Conservation (phyloP, 106 monocot genomes). For the Amphibolis antarctica region DNA sequence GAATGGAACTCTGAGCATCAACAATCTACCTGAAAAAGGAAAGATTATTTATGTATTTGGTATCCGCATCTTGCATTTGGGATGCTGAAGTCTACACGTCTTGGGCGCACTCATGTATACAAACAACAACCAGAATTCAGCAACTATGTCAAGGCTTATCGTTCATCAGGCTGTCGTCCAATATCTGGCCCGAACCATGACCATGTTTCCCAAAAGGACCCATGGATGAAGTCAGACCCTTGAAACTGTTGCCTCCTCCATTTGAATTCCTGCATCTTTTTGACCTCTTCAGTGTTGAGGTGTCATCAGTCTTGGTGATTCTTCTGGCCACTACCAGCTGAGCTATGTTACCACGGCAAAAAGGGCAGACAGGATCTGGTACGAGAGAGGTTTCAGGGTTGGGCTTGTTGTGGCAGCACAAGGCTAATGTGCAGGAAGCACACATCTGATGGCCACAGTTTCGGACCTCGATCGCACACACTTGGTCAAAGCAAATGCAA, state of each 20-base stretch:
- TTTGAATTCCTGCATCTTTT: slow-evolving; percentile 37
- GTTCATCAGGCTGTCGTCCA: slow-evolving; percentile 21
- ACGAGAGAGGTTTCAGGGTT: slow-evolving; percentile 33
- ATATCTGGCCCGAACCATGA: slow-evolving; percentile 31
- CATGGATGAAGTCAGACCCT: slow-evolving; percentile 53
- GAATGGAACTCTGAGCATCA: too few relatives aligned
- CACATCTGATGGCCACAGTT: slow-evolving; percentile 71
- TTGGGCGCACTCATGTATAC: background rate
- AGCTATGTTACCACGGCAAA: slow-evolving; percentile 70
- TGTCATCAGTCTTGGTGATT: slow-evolving; percentile 15
- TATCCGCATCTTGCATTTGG: background rate
- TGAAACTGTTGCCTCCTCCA: slow-evolving; percentile 92
- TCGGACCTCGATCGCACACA: slow-evolving; percentile 9
- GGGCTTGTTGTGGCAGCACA: slow-evolving; percentile 92
- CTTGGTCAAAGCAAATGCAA: slow-evolving; percentile 13
- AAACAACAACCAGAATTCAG: background rate
- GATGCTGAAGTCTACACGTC: background rate
- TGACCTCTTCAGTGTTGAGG: slow-evolving; percentile 20
- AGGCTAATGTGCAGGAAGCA: slow-evolving; percentile 69
- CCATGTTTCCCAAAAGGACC: slow-evolving; percentile 61
- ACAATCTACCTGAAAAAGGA: background rate
- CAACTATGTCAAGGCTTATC: slow-evolving; percentile 36
- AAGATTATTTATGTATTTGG: slow-evolving; percentile 4
- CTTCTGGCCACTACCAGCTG: slow-evolving; percentile 40
- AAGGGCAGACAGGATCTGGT: slow-evolving; percentile 64